Base-by-base conservation (phyloP, 352 stramenopile species). In the Globisporangium perplexum region DNA sequence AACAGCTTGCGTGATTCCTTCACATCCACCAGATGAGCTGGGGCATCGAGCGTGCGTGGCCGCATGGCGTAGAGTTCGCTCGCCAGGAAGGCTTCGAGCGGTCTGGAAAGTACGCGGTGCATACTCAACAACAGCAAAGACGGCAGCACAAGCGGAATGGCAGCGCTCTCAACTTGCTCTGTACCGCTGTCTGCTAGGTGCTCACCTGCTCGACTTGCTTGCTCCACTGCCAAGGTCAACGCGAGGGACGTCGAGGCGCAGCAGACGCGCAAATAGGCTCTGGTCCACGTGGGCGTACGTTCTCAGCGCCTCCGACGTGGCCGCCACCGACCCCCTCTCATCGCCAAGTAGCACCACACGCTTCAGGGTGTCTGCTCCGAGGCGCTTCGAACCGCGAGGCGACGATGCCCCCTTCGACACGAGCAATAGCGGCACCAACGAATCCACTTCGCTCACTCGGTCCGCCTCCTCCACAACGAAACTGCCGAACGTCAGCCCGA, bases 401-500 rank as follows among this genome's bases (percentile, higher is more conserved):
- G 31, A 43, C 20, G 53, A 45, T 11, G 50, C 51, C 3, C 50
- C 56, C 3, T 47, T 58, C 18, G 63, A 76, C 44, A 98, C 91
- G 18, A 98, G 59, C 28, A 98, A 50, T 18, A 98, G 66, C 7
- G 95, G 83, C 20, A 98, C 72, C 47, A 98, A 74, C 18, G 87
- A 91, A 62, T 99, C 92, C 33, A 98, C 65, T 55, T 99, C 96
- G 23, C 96, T 81, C 59, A 98, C 90, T 56, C 98, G 92, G 1
- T 74, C 91, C 36, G 96, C 95, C 60, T 99, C 97, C 62, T 99
- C 94, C 71, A 99, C 87, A 4, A 99, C 67, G 17, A 99, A 55
- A 60, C 83, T 98, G 56, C 94, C 62, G 53, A 90, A 90, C 12
- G 65, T 60, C 46, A 95, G 65, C 12, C 75, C 88, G 51, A 99